Percentiles rank a stretch among this genome's conserved stretches.
These are phyloP conservation scores for Tetracladium maxilliforme DNA, from an alignment of 2,329 filamentous ascomycete species.

Conservation along the genomic window DNA sequence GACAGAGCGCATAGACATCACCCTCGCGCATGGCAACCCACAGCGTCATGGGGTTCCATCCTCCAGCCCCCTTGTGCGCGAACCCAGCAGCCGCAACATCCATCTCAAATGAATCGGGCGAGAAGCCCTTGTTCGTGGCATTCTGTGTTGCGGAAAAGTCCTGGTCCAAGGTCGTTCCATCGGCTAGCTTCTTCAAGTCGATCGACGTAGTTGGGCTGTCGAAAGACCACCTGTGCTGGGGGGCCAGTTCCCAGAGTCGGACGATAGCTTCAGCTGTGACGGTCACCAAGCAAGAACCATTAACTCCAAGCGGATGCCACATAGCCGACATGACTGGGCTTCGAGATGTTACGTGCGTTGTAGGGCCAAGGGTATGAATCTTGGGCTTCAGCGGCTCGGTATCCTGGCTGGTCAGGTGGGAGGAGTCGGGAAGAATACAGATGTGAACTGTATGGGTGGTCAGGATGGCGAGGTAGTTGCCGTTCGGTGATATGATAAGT, in stretches of 20 bases:
- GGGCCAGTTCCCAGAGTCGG: conserved; percentile 78
- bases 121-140: conserved; percentile 67
- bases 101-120: conserved; percentile 83
- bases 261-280: conserved; percentile 80
- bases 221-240: conserved; percentile 76
- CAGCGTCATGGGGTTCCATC: conserved; percentile 92
- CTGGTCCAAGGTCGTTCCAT: conserved; percentile 68
- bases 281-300: conserved; percentile 71
- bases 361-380: conserved; percentile 83
- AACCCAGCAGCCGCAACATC: conserved; percentile 86
- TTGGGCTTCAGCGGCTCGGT: conserved; percentile 59
- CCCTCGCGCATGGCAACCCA: conserved; percentile 95
- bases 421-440: conserved; percentile 67
- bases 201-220: conserved; percentile 71
- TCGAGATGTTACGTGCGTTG: conserved; percentile 78
- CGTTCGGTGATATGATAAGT: conserved; percentile 69
- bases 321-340: conserved; percentile 66
- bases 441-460: conserved; percentile 83
- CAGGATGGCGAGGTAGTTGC: conserved; percentile 69
- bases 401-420: conserved; percentile 59
- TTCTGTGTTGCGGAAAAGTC: conserved; percentile 68
- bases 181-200: conserved; percentile 77
- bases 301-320: conserved; percentile 86
- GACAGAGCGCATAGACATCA: conserved; percentile 86
- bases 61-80: conserved; percentile 48